phyloP scores from a whole-genome alignment of 2,329 filamentous ascomycete species.

The Botrytis paeoniae region DNA sequence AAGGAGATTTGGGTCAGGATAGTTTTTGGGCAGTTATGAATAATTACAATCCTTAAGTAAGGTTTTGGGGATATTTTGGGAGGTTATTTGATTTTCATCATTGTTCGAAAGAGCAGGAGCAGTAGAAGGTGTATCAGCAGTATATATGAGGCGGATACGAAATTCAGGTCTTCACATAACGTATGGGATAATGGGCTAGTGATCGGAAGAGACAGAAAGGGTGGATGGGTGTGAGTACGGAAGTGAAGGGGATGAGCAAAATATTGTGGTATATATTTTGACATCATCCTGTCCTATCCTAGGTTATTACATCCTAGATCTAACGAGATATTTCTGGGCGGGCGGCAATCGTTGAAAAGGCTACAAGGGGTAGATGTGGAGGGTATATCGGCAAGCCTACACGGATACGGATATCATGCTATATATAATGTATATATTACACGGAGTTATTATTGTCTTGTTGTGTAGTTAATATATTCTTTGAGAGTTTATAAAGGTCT shows the following conservation, averaged over 20 bases:
- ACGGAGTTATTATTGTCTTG: background rate
- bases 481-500: background rate
- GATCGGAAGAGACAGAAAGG: background rate
- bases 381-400: background rate
- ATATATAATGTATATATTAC: background rate
- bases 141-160: background rate
- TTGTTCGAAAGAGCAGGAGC: background rate
- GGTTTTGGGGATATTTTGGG: background rate
- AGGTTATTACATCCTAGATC: background rate
- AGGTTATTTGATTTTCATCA: background rate
- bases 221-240: background rate
- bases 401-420: background rate
- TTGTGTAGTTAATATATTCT: background rate
- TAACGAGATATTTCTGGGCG: background rate
- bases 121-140: background rate
- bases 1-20: conserved; percentile 52
- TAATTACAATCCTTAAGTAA: conserved; percentile 35
- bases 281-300: background rate
- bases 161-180: background rate
- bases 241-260: background rate
- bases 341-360: background rate
- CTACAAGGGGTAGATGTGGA: background rate
- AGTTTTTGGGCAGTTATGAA: conserved; percentile 57
- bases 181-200: background rate
- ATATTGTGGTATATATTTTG: background rate